Evolutionary conservation across 768 basidiomycete species (phyloP).

Genomic region (Cystoderma amianthinum): DNA sequence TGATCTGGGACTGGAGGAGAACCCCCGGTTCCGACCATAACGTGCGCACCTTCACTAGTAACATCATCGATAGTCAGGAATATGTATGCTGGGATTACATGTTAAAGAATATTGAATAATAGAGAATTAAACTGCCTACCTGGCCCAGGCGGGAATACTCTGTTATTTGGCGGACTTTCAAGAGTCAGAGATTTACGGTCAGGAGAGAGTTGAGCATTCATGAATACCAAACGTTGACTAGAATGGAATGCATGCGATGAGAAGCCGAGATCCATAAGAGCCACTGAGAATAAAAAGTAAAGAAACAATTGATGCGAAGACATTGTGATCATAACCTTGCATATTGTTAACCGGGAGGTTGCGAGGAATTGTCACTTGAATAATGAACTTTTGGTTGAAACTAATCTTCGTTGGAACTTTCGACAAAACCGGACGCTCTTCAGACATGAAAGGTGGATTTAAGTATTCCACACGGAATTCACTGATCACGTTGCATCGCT

Average conservation of each 20-base stretch:
- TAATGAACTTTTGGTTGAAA: neutral
- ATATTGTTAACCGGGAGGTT: constrained; percentile 17
- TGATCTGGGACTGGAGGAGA: constrained; percentile 26
- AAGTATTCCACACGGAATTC: neutral
- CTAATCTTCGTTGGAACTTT: neutral
- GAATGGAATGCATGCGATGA: constrained; percentile 1
- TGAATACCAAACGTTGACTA: constrained; percentile 1
- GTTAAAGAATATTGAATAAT: too few relatives aligned
- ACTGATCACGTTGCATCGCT: too few relatives aligned
- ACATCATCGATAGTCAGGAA: constrained; percentile 24
- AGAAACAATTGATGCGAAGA: too few relatives aligned
- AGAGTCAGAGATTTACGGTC: constrained; percentile 4
- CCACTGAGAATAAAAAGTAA: too few relatives aligned
- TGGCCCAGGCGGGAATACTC: constrained; percentile 34
- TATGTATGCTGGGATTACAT: constrained; percentile 17
- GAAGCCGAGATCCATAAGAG: constrained; percentile 22
- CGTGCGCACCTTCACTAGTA: constrained; percentile 25
- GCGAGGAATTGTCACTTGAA: constrained; percentile 20
- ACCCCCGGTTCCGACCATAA: constrained; percentile 27
- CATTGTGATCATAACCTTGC: too few relatives aligned
- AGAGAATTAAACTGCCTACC: too few relatives aligned
- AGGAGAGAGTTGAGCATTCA: neutral
- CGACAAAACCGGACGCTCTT: neutral
- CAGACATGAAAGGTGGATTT: neutral
- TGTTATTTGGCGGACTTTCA: constrained; percentile 15